These are phyloP conservation scores for Aspergillus sp. DNA, from an alignment of 2,329 filamentous ascomycete genomes.

Conservation along the genomic window DNA sequence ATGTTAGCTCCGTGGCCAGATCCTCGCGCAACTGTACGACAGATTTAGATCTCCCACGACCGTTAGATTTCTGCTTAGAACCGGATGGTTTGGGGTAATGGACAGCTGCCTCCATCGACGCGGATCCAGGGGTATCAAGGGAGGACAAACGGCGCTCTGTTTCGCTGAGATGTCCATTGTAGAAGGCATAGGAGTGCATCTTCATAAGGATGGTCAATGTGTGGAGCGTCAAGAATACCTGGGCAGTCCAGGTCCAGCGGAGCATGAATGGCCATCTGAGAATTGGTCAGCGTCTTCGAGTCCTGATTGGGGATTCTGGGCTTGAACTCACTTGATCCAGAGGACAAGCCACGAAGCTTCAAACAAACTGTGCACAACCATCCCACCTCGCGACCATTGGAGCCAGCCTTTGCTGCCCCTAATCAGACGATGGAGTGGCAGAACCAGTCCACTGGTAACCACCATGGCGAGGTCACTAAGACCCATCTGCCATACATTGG, in stretches of 20 bases:
- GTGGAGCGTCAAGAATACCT: slow-evolving; percentile 91
- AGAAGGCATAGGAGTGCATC: slow-evolving; percentile 97
- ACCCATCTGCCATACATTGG: slow-evolving; percentile 83
- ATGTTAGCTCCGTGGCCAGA: slow-evolving; percentile 85
- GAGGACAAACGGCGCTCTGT: slow-evolving; percentile 74
- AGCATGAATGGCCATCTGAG: slow-evolving; percentile 70
- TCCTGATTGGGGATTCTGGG: too few species aligned
- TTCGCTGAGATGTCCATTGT: slow-evolving; percentile 91
- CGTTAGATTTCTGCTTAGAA: slow-evolving; percentile 9
- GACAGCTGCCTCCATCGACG: slow-evolving; percentile 66
- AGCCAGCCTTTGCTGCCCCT: slow-evolving; percentile 53
- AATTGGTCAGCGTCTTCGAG: slow-evolving; percentile 13
- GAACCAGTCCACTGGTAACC: slow-evolving; percentile 61
- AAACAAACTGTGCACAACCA: slow-evolving; percentile 75
- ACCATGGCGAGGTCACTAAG: slow-evolving; percentile 85
- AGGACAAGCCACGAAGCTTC: slow-evolving; percentile 73
- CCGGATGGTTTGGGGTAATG: slow-evolving; percentile 61
- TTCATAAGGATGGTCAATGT: slow-evolving; percentile 94
- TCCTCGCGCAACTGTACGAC: slow-evolving; percentile 73
- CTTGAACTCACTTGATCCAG: slow-evolving; percentile 62
- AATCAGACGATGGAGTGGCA: slow-evolving; percentile 69
- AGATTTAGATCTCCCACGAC: slow-evolving; percentile 41
- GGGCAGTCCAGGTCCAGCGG: slow-evolving; percentile 93
- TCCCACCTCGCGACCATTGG: slow-evolving; percentile 73
- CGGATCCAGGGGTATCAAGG: slow-evolving; percentile 69